Evolutionary conservation across 495 filamentous ascomycete genomes (phyloP), one percentile per base, ranked within the genome.

Genomic region (Penicillium samsonianum): DNA sequence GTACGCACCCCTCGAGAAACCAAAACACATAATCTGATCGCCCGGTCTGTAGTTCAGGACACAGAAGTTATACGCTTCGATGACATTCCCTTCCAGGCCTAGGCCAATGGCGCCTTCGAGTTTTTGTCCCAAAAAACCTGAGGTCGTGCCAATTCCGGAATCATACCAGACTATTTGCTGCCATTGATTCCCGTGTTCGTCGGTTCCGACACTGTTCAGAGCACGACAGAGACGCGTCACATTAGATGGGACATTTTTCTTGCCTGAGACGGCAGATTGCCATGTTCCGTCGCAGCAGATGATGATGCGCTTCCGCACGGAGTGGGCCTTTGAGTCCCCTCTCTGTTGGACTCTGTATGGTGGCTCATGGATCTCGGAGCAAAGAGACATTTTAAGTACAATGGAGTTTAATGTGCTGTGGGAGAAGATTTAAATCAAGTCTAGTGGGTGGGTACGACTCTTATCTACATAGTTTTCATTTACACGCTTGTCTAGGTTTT

Each of bases 1-100:
- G 55, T 78, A 87, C 1, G 83, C 82, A 5, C 84, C 84, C 8
- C 84, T 73, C 2, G 82, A 84, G 64, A 86, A 87, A 2, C 84
- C 84, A 51, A 87, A 78, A 50, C 83, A 79, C 65, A 76, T 82
- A 20, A 87, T 81, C 60, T 85, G 73, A 63, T 87, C 84, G 19
- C 79, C 82, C 3, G 66, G 61, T 9, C 67, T 62, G 54, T 80
- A 84, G 59, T 86, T 84, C 23, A 65, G 35, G 20, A 55, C 53
- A 33, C 43, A 60, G 50, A 65, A 68, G 28, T 68, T 65, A 28
- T 68, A 68, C 3, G 63, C 63, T 49, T 65, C 63, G 26, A 65
- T 46, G 22, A 55, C 42, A 38, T 55, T 55, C 16, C 53, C 53
- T 28, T 68, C 65, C 25, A 68, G 33, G 5, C 63, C 65, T 5